A percentile compares a stretch with the other conserved stretches of the same genome.
Evolutionary conservation across 2,329 filamentous ascomycete species (phyloP).

Genomic region (Pyrenophora graminea): DNA sequence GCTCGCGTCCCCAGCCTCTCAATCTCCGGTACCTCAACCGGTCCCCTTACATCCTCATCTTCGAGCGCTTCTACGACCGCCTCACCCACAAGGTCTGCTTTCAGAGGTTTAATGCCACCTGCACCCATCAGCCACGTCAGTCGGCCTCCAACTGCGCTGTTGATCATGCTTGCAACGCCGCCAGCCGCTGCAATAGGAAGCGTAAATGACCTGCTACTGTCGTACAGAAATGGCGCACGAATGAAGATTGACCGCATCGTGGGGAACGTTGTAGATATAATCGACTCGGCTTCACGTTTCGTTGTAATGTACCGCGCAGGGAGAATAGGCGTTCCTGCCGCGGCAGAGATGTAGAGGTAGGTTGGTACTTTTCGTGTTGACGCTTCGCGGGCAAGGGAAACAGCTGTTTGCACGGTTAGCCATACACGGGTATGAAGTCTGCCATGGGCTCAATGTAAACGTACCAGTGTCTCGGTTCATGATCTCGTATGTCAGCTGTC

Average conservation of each 20-base stretch:
- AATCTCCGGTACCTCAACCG: slow-evolving; percentile 77
- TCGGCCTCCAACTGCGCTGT: slow-evolving; percentile 74
- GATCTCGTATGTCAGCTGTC: slow-evolving; percentile 89
- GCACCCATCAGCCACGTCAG: slow-evolving; percentile 79
- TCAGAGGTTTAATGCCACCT: slow-evolving; percentile 81
- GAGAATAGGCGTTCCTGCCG: slow-evolving; percentile 80
- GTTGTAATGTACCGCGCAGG: slow-evolving; percentile 86
- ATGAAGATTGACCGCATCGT: slow-evolving; percentile 79
- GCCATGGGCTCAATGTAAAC: neutral
- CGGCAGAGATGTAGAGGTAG: slow-evolving; percentile 89
- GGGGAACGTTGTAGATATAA: slow-evolving; percentile 73
- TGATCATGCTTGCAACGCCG: slow-evolving; percentile 74
- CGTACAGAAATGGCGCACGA: slow-evolving; percentile 86
- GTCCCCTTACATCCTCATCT: slow-evolving; percentile 72
- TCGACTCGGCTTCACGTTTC: slow-evolving; percentile 85
- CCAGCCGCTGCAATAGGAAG: slow-evolving; percentile 81
- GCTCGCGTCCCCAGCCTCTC: slow-evolving; percentile 78
- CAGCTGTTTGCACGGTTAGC: slow-evolving; percentile 54
- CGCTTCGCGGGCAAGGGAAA: slow-evolving; percentile 80
- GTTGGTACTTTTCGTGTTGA: slow-evolving; percentile 65
- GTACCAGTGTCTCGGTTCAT: slow-evolving; percentile 86
- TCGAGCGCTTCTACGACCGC: slow-evolving; percentile 86
- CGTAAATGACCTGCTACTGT: slow-evolving; percentile 78
- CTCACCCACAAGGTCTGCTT: slow-evolving; percentile 84
- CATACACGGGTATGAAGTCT: neutral